phyloP scores from a whole-genome alignment of 2,329 filamentous ascomycete genomes.

The Coleophoma crateriformis region DNA sequence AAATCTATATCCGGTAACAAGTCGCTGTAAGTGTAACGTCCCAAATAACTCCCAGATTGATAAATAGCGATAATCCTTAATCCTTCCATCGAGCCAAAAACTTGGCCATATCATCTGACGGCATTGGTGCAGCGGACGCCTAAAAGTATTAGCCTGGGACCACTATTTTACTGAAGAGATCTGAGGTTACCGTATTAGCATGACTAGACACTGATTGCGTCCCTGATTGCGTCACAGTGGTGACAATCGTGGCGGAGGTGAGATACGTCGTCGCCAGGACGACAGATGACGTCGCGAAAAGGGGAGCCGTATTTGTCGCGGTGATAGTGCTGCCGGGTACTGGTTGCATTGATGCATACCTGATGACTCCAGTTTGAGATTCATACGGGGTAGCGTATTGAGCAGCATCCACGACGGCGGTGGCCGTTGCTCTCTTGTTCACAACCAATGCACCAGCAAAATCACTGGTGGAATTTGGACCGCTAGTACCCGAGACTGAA shows the following conservation, averaged over 20 bases:
- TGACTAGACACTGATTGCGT: constrained; percentile 28
- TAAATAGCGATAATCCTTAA: constrained; percentile 7
- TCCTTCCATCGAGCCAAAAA: constrained; percentile 33
- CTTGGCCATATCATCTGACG: constrained; percentile 28
- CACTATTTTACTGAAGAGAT: neutral
- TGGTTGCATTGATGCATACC: constrained; percentile 34
- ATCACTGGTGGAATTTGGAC: constrained; percentile 13
- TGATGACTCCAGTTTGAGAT: constrained; percentile 28
- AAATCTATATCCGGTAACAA: too few species aligned
- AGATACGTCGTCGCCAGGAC: constrained; percentile 26
- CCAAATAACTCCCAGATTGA: neutral
- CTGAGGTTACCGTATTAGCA: constrained; percentile 28
- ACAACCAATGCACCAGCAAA: too few species aligned
- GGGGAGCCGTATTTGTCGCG: constrained; percentile 28
- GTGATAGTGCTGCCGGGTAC: constrained; percentile 30
- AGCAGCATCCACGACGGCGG: constrained; percentile 11
- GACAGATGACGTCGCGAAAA: constrained; percentile 29
- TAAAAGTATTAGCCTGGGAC: constrained; percentile 1
- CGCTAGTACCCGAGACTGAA: constrained; percentile 30
- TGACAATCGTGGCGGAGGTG: constrained; percentile 22
- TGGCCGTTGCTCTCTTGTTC: constrained; percentile 6
- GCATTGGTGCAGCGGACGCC: constrained; percentile 23
- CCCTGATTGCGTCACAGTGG: constrained; percentile 29
- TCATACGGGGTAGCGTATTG: constrained; percentile 25
- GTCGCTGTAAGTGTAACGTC: neutral